Conservation (phyloP, 164 flowering plant species). For the Stephania japonica region DNA sequence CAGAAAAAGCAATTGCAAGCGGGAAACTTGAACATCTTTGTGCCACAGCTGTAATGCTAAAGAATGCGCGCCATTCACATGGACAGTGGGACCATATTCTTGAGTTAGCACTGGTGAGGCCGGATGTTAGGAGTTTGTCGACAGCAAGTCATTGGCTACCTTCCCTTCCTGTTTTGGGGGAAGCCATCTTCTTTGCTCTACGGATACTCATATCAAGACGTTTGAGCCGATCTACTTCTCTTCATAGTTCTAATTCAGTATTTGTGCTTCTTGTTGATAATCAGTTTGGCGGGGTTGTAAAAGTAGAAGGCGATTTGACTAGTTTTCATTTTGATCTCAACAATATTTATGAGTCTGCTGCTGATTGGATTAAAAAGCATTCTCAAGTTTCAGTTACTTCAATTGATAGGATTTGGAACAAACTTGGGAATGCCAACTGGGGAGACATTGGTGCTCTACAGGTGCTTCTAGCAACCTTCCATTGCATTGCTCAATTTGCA, state of each 20-base stretch:
- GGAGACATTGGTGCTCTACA: conserved; percentile 79
- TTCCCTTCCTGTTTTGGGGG: conserved; percentile 60
- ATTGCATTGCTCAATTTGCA: conserved; percentile 52
- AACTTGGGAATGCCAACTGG: conserved; percentile 97
- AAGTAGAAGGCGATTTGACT: conserved; percentile 73
- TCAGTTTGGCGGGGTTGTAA: conserved; percentile 77
- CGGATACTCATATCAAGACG: conserved; percentile 69
- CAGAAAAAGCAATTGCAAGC: conserved; percentile 73
- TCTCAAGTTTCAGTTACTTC: conserved; percentile 56
- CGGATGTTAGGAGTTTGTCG: conserved; percentile 46
- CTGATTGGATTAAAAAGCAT: conserved; percentile 69
- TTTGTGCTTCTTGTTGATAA: conserved; percentile 78
- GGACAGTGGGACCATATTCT: conserved; percentile 88
- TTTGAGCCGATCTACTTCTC: conserved; percentile 52
- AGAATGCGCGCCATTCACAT: conserved; percentile 56
- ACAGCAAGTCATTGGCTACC: conserved; percentile 40
- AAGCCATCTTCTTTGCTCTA: conserved; percentile 74
- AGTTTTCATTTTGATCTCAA: conserved; percentile 54
- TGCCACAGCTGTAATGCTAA: conserved; percentile 68
- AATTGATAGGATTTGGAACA: conserved; percentile 80
- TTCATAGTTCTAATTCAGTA: conserved; percentile 42
- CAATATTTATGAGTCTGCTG: conserved; percentile 59
- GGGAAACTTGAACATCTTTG: conserved; percentile 69
- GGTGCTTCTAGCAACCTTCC: conserved; percentile 69
- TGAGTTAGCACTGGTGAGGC: conserved; percentile 68